Conservation (phyloP, 2,329 filamentous ascomycete species). For the Colletotrichum sp. region DNA sequence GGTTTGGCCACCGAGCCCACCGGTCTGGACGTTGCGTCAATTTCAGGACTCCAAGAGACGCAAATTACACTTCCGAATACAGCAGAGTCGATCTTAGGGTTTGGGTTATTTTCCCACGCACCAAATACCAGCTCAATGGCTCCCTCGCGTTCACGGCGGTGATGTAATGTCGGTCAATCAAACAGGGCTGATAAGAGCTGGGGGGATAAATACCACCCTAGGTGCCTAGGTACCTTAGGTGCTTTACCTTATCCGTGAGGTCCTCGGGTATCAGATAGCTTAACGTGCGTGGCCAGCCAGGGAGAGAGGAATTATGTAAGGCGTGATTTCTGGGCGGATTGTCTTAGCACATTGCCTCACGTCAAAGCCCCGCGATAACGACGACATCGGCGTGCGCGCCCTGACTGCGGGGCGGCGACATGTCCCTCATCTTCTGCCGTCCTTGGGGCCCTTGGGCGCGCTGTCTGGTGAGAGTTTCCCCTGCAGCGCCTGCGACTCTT, state of each 20-base stretch:
- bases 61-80: neutral
- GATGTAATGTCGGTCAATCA: conserved; percentile 11
- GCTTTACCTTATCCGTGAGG: neutral
- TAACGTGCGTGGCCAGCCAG: neutral
- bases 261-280: neutral
- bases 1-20: neutral
- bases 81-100: neutral
- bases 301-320: neutral
- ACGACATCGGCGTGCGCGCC: conserved; percentile 19
- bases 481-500: neutral
- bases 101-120: neutral
- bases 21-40: conserved; percentile 3
- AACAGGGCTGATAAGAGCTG: conserved; percentile 17
- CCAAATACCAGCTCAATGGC: conserved; percentile 1
- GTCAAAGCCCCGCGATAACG: conserved; percentile 16
- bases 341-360: neutral
- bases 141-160: neutral
- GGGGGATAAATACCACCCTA: neutral
- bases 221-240: neutral
- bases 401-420: neutral
- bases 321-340: neutral
- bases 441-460: neutral
- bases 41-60: neutral
- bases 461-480: conserved; percentile 7
- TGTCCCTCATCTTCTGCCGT: neutral